Base-by-base conservation (phyloP, 2,329 filamentous ascomycete species). In the Ilyonectria mors-panacis region DNA sequence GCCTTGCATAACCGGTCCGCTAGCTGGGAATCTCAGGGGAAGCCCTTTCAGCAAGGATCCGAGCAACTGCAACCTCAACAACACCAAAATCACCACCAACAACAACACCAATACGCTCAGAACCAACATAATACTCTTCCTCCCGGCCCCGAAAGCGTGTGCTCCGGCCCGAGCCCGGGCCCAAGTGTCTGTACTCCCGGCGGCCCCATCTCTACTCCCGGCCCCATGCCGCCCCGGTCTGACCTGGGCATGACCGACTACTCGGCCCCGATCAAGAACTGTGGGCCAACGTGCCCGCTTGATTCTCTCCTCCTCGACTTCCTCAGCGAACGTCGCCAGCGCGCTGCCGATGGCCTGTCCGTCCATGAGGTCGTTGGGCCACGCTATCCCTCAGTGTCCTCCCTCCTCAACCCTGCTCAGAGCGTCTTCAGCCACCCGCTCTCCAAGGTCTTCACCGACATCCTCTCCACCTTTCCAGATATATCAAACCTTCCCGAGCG, bases 401-500 rank as follows among this genome's bases (percentile, higher is more conserved):
- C 92, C 1, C 86, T 97, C 5, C 87, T 95, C 44, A 93, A 95
- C 76, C 92, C 93, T 0, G 84, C 89, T 45, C 86, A 86, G 57
- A 86, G 85, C 67, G 83, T 83, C 8, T 86, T 87, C 73, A 89
- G 91, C 2, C 94, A 97, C 75, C 93, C 93, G 1, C 84, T 97
- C 2, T 95, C 93, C 7, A 93, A 93, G 71, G 88, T 97, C 15
- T 93, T 97, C 77, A 95, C 93, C 47, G 94, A 97, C 78, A 94
- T 97, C 65, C 84, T 97, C 12, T 86, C 88, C 70, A 94, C 92
- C n/a, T 97, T 97, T 73, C 93, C 94, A 0, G 91, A 93, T 73
- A 89, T 97, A 33, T 88, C 87, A 4, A 87, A 86, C n/a, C 85
- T 97, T 0, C 94, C 94, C 0, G 94, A 97, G 80, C 92, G 93